Evolutionary conservation across 1,284 basidiomycete species (phyloP).

Genomic region (Ceratobasidium sp.): DNA sequence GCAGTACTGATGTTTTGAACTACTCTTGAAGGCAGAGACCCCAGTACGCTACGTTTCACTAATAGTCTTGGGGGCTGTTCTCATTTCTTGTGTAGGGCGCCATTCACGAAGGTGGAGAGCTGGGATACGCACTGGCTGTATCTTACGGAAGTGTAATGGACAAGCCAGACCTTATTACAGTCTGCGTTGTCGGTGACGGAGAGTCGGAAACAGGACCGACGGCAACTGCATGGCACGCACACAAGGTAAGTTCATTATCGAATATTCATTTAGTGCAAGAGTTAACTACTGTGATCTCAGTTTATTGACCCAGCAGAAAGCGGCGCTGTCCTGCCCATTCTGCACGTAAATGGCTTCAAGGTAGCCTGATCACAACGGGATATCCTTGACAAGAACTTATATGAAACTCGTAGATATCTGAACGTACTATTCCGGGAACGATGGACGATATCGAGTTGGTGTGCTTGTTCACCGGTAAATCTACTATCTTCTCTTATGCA

Average conservation of each 20-base stretch:
- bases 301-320: conserved; percentile 92
- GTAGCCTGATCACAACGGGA: no score
- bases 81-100: conserved; percentile 67
- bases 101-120: conserved; percentile 90
- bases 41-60: not conserved
- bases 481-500: not conserved
- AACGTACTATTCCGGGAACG: conserved; percentile 87
- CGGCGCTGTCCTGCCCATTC: conserved; percentile 87
- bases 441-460: conserved; percentile 87
- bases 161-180: conserved; percentile 82
- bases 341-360: conserved; percentile 71
- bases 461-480: conserved; percentile 69
- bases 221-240: conserved; percentile 66
- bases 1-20: not conserved
- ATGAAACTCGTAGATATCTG: conserved; percentile 92
- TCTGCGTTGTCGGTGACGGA: conserved; percentile 86
- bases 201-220: conserved; percentile 89
- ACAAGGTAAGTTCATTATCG: conserved; percentile 57
- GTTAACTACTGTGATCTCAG: conserved; percentile 51
- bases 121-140: conserved; percentile 87
- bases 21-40: conserved; percentile 14
- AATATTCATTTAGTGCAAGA: conserved; percentile 4
- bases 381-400: no score
- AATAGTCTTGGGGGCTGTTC: not conserved
- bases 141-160: conserved; percentile 90